Evolutionary conservation across 2,329 filamentous ascomycete genomes (phyloP).

Genomic region (Alternaria sp.): DNA sequence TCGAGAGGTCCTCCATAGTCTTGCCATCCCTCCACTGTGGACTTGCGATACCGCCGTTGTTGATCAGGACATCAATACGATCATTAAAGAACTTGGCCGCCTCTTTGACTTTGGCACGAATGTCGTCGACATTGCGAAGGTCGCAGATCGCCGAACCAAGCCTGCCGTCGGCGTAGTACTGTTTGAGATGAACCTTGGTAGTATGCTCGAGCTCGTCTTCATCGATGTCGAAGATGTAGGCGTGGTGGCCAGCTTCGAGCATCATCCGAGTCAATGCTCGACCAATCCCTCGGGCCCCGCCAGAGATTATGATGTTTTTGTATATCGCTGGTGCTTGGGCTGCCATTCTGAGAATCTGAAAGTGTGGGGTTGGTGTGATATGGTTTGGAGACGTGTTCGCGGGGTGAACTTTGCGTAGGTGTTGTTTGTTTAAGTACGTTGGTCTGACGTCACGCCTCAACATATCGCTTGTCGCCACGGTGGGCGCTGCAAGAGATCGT

Average conservation of each 20-base stretch:
- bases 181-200: conserved; percentile 51
- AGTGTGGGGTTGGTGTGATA: neutral
- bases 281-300: conserved; percentile 59
- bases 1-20: conserved; percentile 56
- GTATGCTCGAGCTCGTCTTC: conserved; percentile 48
- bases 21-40: conserved; percentile 56
- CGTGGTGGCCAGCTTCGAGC: conserved; percentile 55
- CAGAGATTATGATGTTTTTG: conserved; percentile 52
- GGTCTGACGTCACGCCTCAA: conserved; percentile 37
- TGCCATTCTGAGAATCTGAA: conserved; percentile 9
- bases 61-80: conserved; percentile 51
- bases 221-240: conserved; percentile 58
- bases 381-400: conserved; percentile 4
- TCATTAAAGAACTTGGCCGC: conserved; percentile 56
- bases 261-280: conserved; percentile 57
- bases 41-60: conserved; percentile 49
- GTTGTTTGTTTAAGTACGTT: conserved; percentile 26
- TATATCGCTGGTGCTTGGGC: conserved; percentile 20
- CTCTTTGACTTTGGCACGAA: conserved; percentile 51
- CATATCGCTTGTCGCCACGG: conserved; percentile 7
- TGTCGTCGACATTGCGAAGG: conserved; percentile 54
- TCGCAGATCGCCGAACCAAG: conserved; percentile 54
- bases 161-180: conserved; percentile 47
- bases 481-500: neutral
- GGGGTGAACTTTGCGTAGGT: conserved; percentile 4